Evolutionary conservation across 306 rosid genomes (phyloP), one percentile per base, ranked within the genome.

Genomic region (Vigna angularis): DNA sequence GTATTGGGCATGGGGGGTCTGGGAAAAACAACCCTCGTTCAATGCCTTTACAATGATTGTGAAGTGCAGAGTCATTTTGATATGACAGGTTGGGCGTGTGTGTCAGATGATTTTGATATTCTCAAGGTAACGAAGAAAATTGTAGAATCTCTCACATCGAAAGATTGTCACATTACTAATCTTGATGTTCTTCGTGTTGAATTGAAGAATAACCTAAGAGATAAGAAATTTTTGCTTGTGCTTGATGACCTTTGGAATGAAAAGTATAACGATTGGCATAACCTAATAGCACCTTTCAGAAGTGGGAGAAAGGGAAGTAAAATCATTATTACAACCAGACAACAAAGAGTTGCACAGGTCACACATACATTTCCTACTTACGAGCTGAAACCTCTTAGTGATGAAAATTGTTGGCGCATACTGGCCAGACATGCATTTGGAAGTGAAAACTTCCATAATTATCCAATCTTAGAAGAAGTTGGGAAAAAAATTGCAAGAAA

Each of bases 161-260:
- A 50, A 28, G 53, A n/a, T 4, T 34, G 15, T 45, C 55, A 78
- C 15, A 40, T 49, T 36, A 79, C 70, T 20, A 83, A 81, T 82
- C 75, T 88, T 4, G 77, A 88, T 53, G 30, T 72, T 24, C 86
- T 88, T 28, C 86, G 73, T 24, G 83, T 83, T 70, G 51, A 84
- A 67, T 59, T 88, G 68, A 85, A 73, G 72, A 11, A 79, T 7
- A 68, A 14, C 7, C 15, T 85, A 30, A 61, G 1, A 0, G 80
- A 77, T 24, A 86, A 70, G 48, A 88, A 81, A 7, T 81, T 88
- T 66, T 64, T 84, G 80, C 34, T 86, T 65, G 86, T 86, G 59
- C 56, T 88, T 6, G 89, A 88, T 73, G 89, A 88, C 71, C 79
- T 88, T 26, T 86, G 89, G 89, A 79, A 56, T 70, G 80, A 86